A percentile compares a stretch with the other conserved stretches of the same genome.
phyloP scores from a whole-genome alignment of 1,284 basidiomycete species.

The Naganishia liquefaciens region DNA sequence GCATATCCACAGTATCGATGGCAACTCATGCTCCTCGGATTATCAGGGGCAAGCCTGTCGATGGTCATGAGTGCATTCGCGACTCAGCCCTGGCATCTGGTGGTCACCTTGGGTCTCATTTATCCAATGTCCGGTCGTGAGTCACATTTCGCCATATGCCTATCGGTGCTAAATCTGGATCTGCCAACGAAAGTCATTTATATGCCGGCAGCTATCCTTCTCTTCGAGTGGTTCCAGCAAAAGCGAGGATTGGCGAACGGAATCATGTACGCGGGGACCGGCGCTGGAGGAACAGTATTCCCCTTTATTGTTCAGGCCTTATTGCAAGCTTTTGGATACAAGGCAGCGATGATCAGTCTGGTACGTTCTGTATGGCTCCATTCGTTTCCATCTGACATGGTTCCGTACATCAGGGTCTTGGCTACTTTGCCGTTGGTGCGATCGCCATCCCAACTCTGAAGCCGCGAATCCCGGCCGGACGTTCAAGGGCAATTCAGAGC shows the following conservation, averaged over 20 bases:
- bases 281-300: slow-evolving; percentile 49
- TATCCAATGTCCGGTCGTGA: slow-evolving; percentile 48
- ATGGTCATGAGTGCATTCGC: slow-evolving; percentile 48
- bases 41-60: slow-evolving; percentile 33
- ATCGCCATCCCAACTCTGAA: slow-evolving; percentile 47
- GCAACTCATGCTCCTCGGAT: slow-evolving; percentile 18
- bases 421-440: slow-evolving; percentile 41
- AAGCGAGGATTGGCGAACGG: slow-evolving; percentile 50
- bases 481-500: slow-evolving; percentile 26
- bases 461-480: slow-evolving; percentile 46
- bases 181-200: slow-evolving; percentile 40
- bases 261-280: slow-evolving; percentile 46
- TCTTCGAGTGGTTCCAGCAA: slow-evolving; percentile 52
- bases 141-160: no score
- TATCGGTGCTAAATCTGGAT: background rate
- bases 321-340: slow-evolving; percentile 50
- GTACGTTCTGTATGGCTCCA: slow-evolving; percentile 19
- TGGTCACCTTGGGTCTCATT: slow-evolving; percentile 48
- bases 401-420: slow-evolving; percentile 36
- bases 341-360: slow-evolving; percentile 48
- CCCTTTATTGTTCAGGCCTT: slow-evolving; percentile 48
- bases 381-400: background rate
- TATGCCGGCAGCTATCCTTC: slow-evolving; percentile 49
- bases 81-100: slow-evolving; percentile 49
- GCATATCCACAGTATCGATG: slow-evolving; percentile 26